Evolutionary conservation across 192 early-diverging fungal genomes (phyloP), one percentile per base, ranked within the genome.

Genomic region (Mortierella hygrophila): DNA sequence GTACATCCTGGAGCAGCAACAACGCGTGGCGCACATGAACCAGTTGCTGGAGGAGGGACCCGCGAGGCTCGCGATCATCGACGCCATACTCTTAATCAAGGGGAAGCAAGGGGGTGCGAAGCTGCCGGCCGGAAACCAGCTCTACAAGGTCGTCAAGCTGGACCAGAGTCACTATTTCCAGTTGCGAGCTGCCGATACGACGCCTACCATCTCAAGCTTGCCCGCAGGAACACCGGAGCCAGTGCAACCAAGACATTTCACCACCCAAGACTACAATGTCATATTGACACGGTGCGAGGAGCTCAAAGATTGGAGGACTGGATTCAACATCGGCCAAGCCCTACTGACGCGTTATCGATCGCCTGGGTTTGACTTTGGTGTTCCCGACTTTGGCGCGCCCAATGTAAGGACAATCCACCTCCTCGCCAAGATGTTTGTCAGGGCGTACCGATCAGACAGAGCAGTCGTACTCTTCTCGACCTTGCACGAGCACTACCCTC

Each of bases 361-460:
- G 21, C 32, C 74, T 6, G 57, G 37, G 3, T 86, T 81, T 41
- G 49, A 77, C 35, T 86, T 81, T 49, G 8, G 52, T 11, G 3
- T 42, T 4, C 47, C 57, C 1, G 60, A 77, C 4, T 3, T 23
- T 29, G 74, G 46, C 10, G 63, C 54, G 5, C 84, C 84, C 15
- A 80, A 86, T 47, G 26, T 76, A 44, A 42, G 68, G 32, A 86
- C 84, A 21, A 81, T 81, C 47, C 37, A 70, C 23, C 60, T 77
- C 13, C 55, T 86, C 44, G 44, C 69, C 23, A 68, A 40, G 2
- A 40, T 69, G 10, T 75, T 77, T 73, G 10, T 74, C 40, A 57
- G 41, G 0, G 60, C 16, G 6, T 6, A n/a, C 23, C 68, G 44
- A 3, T 60, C 78, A 21, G 71, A 75, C 13, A 46, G 9, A 3